Conservation (phyloP, 208 protist species). For the Trypanosoma vivax region DNA sequence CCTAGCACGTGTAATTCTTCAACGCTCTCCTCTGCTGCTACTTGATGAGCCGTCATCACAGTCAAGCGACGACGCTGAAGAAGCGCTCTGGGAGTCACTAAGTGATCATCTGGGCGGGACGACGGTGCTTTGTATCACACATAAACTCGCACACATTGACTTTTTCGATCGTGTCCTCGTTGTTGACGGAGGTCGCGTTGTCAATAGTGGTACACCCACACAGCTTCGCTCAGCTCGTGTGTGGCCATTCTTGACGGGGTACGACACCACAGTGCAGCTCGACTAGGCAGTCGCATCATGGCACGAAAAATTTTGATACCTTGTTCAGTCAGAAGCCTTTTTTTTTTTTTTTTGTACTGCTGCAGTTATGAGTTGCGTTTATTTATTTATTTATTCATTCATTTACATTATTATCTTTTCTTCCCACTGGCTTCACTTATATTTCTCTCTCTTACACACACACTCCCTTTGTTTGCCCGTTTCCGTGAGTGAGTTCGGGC, state of each 20-base stretch:
- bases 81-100: conserved; percentile 10
- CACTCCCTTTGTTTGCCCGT: too few relatives aligned
- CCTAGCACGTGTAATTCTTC: conserved; percentile 19
- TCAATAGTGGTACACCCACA: conserved; percentile 12
- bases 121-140: conserved; percentile 26
- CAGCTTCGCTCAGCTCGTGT: conserved; percentile 3
- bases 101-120: conserved; percentile 3
- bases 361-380: too few relatives aligned
- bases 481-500: too few relatives aligned
- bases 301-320: too few relatives aligned
- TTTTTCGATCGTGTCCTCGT: conserved; percentile 28
- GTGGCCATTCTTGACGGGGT: conserved; percentile 11
- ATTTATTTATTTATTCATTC: background rate
- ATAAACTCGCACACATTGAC: conserved; percentile 22
- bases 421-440: background rate
- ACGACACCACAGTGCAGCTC: background rate
- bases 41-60: conserved; percentile 26
- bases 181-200: conserved; percentile 17
- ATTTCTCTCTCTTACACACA: too few relatives aligned
- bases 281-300: too few relatives aligned
- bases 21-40: conserved; percentile 12
- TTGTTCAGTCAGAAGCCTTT: too few relatives aligned
- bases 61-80: conserved; percentile 5
- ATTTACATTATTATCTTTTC: background rate
- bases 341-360: too few relatives aligned